A percentile compares a stretch with the other conserved stretches of the same genome.
These are phyloP conservation scores for Penicillium lividum DNA, from an alignment of 495 filamentous ascomycete species.

Conservation along the genomic window DNA sequence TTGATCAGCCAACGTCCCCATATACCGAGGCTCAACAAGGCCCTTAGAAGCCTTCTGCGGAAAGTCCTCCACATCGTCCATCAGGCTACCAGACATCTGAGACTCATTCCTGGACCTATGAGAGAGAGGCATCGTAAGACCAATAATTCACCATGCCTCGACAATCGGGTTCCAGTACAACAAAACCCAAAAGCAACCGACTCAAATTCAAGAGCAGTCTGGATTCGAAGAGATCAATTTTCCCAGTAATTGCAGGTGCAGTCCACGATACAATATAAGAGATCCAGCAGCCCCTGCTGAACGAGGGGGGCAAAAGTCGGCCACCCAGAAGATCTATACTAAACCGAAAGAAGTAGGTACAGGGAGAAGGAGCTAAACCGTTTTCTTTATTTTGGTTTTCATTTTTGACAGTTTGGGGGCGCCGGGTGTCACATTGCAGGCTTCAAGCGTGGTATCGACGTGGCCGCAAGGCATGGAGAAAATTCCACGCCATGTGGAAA, in stretches of 20 bases:
- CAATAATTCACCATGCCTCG: not conserved
- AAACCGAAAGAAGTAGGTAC: slow-evolving; percentile 24
- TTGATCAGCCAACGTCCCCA: slow-evolving; percentile 42
- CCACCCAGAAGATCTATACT: slow-evolving; percentile 8
- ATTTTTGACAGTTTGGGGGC: not conserved
- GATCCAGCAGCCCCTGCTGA: not conserved
- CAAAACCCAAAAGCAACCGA: not conserved
- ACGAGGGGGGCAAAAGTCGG: not conserved
- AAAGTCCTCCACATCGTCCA: slow-evolving; percentile 28
- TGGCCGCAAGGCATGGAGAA: slow-evolving; percentile 29
- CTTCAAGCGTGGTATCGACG: slow-evolving; percentile 20
- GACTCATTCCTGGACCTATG: slow-evolving; percentile 15
- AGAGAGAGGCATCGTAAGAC: slow-evolving; percentile 10
- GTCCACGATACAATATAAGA: slow-evolving; percentile 6
- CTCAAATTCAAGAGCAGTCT: not conserved
- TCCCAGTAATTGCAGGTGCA: slow-evolving; percentile 6
- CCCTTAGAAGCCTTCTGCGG: slow-evolving; percentile 25
- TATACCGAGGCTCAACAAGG: slow-evolving; percentile 40
- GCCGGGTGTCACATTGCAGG: slow-evolving; percentile 7
- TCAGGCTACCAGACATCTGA: slow-evolving; percentile 14
- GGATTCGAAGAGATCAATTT: not conserved
- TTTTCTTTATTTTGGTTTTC: not conserved
- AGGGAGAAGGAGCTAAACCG: slow-evolving; percentile 13
- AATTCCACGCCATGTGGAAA: slow-evolving; percentile 25
- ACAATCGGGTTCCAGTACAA: not conserved